Conservation (phyloP, 306 rosid species). For the Vicia villosa region DNA sequence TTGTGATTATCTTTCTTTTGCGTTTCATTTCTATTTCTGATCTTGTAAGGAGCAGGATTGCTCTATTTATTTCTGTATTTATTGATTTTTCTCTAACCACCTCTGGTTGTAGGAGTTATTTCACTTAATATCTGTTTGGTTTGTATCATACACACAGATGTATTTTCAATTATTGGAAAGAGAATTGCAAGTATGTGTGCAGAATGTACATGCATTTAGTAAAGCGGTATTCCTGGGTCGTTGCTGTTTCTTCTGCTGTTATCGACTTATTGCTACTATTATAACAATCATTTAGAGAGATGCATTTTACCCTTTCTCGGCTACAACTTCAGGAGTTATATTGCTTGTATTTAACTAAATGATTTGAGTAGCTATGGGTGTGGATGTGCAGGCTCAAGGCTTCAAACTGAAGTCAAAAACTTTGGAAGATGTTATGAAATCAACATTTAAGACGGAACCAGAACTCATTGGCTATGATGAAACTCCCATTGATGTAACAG, state of each 20-base stretch:
- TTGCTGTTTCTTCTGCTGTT: background rate
- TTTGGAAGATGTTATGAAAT: slow-evolving; percentile 70
- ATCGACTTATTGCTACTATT: background rate
- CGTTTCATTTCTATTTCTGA: background rate
- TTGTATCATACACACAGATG: background rate
- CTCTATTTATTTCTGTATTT: background rate
- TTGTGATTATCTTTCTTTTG: background rate
- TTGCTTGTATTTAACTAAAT: slow-evolving; percentile 11
- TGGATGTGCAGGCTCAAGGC: slow-evolving; percentile 70
- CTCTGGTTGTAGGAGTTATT: background rate
- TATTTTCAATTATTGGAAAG: background rate
- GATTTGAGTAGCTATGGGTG: slow-evolving; percentile 22
- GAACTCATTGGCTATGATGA: slow-evolving; percentile 87
- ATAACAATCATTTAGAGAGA: slow-evolving; percentile 7
- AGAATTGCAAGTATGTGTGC: background rate
- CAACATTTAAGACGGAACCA: slow-evolving; percentile 63
- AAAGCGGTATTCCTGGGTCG: background rate
- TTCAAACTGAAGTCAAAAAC: slow-evolving; percentile 55
- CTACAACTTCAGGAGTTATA: background rate
- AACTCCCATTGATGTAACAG: slow-evolving; percentile 53
- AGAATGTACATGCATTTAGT: no score
- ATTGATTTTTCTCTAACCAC: background rate
- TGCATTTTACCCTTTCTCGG: slow-evolving; percentile 16
- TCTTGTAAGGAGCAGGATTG: background rate
- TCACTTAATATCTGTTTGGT: background rate